These are phyloP conservation scores for Roridomyces roridus DNA, from an alignment of 768 basidiomycete species.

Conservation along the genomic window DNA sequence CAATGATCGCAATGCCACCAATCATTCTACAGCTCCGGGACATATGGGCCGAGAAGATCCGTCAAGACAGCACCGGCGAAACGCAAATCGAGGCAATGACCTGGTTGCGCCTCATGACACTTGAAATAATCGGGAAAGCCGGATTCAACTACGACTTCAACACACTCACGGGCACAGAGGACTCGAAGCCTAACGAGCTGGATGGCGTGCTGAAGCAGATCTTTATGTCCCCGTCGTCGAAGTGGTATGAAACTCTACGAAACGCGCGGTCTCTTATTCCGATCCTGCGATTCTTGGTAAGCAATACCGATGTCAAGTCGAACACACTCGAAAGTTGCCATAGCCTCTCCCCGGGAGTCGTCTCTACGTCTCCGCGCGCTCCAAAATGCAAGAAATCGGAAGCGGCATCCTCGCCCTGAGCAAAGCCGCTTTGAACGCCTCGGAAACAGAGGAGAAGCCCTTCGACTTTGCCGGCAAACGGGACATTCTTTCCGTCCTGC, in stretches of 20 bases:
- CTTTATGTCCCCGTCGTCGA: slow-evolving; percentile 18
- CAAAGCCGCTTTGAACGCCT: slow-evolving; percentile 35
- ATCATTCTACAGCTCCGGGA: neutral
- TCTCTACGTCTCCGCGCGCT: slow-evolving; percentile 26
- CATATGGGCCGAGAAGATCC: neutral
- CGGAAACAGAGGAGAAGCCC: slow-evolving; percentile 22
- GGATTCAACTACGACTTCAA: neutral
- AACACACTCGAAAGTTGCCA: neutral
- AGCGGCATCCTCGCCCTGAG: slow-evolving; percentile 42
- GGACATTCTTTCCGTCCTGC: slow-evolving; percentile 55
- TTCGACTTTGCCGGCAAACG: slow-evolving; percentile 39
- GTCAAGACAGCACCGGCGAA: neutral
- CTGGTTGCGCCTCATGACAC: neutral
- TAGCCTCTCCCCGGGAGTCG: neutral
- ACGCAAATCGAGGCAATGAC: neutral
- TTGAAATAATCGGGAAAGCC: neutral
- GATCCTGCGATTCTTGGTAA: slow-evolving; percentile 32
- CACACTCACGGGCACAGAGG: neutral
- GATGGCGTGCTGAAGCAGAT: slow-evolving; percentile 39
- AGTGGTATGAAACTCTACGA: slow-evolving; percentile 10
- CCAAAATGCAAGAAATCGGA: slow-evolving; percentile 46
- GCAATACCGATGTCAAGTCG: neutral
- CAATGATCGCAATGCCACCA: neutral
- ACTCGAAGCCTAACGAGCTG: slow-evolving; percentile 34
- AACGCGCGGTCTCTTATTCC: slow-evolving; percentile 33